Conservation (phyloP, 108 stramenopile genomes). For the Nitzschia sp. region DNA sequence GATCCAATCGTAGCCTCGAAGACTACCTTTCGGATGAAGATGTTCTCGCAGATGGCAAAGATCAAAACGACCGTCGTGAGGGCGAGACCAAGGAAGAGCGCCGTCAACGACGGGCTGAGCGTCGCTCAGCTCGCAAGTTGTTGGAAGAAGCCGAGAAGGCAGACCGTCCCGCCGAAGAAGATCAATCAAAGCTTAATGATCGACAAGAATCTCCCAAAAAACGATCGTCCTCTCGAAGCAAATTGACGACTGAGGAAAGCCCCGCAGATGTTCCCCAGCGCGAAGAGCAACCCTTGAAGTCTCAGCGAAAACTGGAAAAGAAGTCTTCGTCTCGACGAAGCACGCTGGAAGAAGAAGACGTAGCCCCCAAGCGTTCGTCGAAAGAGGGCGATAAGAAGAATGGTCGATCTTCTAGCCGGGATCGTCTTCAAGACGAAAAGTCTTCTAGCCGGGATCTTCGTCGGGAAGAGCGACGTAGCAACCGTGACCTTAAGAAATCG, state of each 20-base stretch:
- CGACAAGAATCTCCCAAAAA: neutral
- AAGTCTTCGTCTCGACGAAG: no score
- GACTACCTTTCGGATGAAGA: neutral
- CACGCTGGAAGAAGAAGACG: no score
- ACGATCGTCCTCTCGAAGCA: neutral
- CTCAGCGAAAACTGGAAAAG: neutral
- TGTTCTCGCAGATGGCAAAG: neutral
- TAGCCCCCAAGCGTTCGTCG: no score
- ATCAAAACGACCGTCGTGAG: neutral
- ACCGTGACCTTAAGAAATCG: no score
- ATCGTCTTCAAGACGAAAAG: no score
- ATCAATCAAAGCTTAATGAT: neutral
- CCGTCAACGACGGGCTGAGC: neutral
- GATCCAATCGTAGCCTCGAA: constrained; percentile 8
- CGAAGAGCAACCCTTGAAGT: neutral
- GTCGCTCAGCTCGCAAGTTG: neutral
- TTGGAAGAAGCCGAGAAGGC: neutral
- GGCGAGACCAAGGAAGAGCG: neutral
- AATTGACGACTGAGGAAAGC: neutral
- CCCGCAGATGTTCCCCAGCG: neutral
- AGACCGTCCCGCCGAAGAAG: neutral
- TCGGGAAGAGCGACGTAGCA: no score
- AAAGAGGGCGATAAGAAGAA: no score
- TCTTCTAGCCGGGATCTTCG: no score
- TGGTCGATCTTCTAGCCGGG: no score